These are phyloP conservation scores for Solanum bukasovii DNA, from an alignment of 257 asterid genomes.

Conservation along the genomic window DNA sequence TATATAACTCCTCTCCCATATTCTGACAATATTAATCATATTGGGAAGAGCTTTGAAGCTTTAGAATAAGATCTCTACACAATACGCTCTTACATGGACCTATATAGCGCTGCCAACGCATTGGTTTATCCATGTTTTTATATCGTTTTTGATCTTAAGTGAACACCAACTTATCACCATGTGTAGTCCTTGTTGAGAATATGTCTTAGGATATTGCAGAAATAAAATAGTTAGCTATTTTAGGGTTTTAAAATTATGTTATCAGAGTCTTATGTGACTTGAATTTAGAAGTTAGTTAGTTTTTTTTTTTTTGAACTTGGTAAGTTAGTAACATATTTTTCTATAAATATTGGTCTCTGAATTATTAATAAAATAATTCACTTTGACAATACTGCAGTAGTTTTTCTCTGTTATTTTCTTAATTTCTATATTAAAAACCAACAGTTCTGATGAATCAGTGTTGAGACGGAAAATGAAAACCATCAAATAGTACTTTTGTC, in stretches of 20 bases:
- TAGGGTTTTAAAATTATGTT: too few species aligned
- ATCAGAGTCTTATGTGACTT: too few species aligned
- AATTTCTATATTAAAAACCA: too few species aligned
- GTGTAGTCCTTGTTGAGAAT: background rate
- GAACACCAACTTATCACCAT: background rate
- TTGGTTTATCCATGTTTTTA: background rate
- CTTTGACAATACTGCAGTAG: too few species aligned
- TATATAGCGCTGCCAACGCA: background rate
- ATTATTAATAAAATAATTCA: too few species aligned
- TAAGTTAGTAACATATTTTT: too few species aligned
- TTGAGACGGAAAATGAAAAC: background rate
- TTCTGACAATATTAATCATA: background rate
- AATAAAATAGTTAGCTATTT: too few species aligned
- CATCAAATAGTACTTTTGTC: background rate
- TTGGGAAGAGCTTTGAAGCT: background rate
- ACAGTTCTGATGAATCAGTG: background rate
- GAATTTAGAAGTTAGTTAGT: too few species aligned
- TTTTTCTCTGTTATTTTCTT: too few species aligned
- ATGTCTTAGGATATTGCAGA: too few species aligned
- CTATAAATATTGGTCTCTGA: too few species aligned
- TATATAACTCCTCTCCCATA: background rate
- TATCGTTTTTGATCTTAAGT: background rate
- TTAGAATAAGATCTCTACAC: background rate
- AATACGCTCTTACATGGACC: background rate
- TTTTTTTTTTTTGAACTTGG: too few species aligned